Conservation (phyloP, 2,329 filamentous ascomycete genomes). For the Calonectria leucothoes region DNA sequence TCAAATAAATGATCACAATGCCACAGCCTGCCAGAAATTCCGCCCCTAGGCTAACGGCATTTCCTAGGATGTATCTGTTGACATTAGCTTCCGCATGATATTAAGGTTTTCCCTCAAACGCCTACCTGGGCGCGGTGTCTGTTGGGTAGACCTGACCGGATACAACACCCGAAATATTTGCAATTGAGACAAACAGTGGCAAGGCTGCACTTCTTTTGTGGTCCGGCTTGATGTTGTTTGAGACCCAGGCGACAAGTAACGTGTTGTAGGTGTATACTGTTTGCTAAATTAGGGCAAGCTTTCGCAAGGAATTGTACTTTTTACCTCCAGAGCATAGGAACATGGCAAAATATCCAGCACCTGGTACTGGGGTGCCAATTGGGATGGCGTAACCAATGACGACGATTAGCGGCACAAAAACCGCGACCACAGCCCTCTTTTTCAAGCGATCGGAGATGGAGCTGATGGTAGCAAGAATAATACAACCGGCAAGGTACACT, state of each 20-base stretch:
- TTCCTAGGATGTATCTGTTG: conserved; percentile 3
- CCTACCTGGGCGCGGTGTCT: background rate
- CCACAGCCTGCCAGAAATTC: background rate
- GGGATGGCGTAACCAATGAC: conserved; percentile 48
- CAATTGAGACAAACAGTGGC: conserved; percentile 6
- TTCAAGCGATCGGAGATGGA: conserved; percentile 47
- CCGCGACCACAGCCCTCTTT: conserved; percentile 44
- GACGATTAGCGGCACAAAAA: conserved; percentile 43
- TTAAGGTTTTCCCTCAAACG: background rate
- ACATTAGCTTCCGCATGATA: background rate
- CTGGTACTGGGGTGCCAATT: conserved; percentile 41
- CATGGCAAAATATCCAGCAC: conserved; percentile 48
- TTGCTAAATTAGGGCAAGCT: background rate
- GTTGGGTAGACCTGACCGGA: conserved; percentile 11
- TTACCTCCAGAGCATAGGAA: conserved; percentile 37
- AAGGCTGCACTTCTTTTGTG: conserved; percentile 6
- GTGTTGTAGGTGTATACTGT: conserved; percentile 15
- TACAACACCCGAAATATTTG: conserved; percentile 9
- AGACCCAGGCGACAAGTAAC: conserved; percentile 9
- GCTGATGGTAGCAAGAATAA: conserved; percentile 37
- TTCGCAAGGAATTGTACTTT: background rate
- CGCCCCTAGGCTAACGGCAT: background rate
- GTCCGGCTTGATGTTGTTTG: conserved; percentile 15
- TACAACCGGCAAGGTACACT: conserved; percentile 45
- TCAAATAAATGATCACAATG: conserved; percentile 4